phyloP scores from a whole-genome alignment of 371 early-diverging fungal genomes.

The Mortierella sp. region DNA sequence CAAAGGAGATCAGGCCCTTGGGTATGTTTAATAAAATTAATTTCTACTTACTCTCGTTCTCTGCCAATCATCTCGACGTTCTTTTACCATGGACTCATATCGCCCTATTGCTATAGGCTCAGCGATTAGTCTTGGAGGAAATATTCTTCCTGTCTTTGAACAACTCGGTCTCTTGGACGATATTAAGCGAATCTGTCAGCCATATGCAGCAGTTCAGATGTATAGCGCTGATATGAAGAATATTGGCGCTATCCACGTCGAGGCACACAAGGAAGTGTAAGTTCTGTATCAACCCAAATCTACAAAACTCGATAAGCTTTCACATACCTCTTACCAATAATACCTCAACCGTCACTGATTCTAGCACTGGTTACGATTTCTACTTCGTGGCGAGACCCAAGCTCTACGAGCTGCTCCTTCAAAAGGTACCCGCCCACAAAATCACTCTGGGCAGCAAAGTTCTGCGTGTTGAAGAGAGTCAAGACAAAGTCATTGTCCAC shows the following conservation, averaged over 20 bases:
- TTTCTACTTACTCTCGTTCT: not conserved
- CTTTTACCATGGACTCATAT: not conserved
- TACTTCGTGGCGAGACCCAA: slow-evolving; percentile 15
- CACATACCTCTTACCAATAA: too few species aligned
- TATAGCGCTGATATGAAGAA: not conserved
- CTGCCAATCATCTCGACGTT: not conserved
- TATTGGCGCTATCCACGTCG: slow-evolving; percentile 4
- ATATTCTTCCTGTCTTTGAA: slow-evolving; percentile 20
- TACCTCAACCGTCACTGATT: too few species aligned
- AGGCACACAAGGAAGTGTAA: not conserved
- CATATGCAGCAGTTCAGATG: not conserved
- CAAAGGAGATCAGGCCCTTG: slow-evolving; percentile 13
- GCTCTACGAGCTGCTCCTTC: slow-evolving; percentile 13
- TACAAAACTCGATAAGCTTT: too few species aligned
- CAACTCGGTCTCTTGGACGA: slow-evolving; percentile 24
- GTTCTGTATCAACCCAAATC: too few species aligned
- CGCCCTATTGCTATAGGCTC: slow-evolving; percentile 10
- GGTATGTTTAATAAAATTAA: slow-evolving; percentile 6
- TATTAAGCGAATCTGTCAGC: not conserved
- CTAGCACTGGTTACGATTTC: slow-evolving; percentile 11
- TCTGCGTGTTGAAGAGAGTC: slow-evolving; percentile 2
- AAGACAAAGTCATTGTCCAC: slow-evolving; percentile 12
- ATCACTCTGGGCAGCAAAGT: slow-evolving; percentile 19
- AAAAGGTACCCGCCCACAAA: slow-evolving; percentile 9
- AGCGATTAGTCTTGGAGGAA: slow-evolving; percentile 8